Evolutionary conservation across 768 basidiomycete genomes (phyloP), one percentile per base, ranked within the genome.

Genomic region (Cubamyces sp.): DNA sequence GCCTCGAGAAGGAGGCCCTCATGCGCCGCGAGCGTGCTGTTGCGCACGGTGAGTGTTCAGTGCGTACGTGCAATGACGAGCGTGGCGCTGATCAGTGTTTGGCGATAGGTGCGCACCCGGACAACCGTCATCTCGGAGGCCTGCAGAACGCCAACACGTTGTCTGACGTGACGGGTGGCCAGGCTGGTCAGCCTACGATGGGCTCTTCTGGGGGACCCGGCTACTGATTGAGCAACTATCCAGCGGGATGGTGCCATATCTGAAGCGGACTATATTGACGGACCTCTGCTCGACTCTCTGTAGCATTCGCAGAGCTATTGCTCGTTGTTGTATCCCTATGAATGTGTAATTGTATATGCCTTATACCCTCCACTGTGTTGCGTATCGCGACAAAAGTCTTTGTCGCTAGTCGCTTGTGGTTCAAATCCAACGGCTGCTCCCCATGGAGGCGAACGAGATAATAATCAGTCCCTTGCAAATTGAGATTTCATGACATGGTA

Each of bases 21-120:
- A 66, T 76, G 71, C 77, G 79, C 37, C 78, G 83, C 21, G 81
- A 84, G 61, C 77, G 82, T 9, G 84, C 83, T 5, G 82, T 84
- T 25, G 81, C 74, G 14, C 81, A 83, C 66, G 83, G 83, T 80
- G 60, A 48, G 60, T 54, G 12, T 15, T 23, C 16, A 19, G 16
- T 39, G 15, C 28, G 0, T n/a, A 25, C 7, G 54, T 8, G 8
- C 8, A 9, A 34, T 18, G 15, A 28, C 7, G 46, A 47, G 5
- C 21, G 19, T 61, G 48, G 53, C 19, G 28, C 14, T 40, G 14
- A 19, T 39, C 37, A n/a, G 51, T 21, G 53, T 16, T 42, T 30
- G 28, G 9, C 34, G 14, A 18, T 50, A 75, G 73, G 72, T 37
- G 75, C 75, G 19, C 75, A 76, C 63, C 75, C 75, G 5, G 68